Conservation (phyloP, 441 rosid species). For the Mallotus japonicus region DNA sequence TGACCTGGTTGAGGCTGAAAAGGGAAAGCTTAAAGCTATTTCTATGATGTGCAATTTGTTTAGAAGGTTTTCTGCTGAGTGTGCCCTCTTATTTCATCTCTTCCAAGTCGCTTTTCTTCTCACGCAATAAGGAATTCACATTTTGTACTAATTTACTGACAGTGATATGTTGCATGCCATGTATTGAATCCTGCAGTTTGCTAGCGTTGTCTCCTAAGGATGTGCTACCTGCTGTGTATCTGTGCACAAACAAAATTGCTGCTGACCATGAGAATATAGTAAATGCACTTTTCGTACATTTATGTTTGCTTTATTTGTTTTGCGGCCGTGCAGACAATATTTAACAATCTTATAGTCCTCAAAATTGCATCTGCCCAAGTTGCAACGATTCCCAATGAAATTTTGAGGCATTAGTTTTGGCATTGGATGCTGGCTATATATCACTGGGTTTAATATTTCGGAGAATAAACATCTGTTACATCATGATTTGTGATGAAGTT, state of each 20-base stretch:
- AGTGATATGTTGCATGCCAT: constrained; percentile 19
- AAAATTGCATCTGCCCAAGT: neutral
- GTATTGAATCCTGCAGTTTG: constrained; percentile 47
- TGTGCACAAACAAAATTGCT: constrained; percentile 84
- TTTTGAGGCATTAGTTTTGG: constrained; percentile 4
- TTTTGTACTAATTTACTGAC: constrained; percentile 19
- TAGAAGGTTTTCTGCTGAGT: constrained; percentile 53
- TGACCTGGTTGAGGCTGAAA: constrained; percentile 77
- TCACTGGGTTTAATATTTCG: constrained; percentile 6
- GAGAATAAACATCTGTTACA: neutral
- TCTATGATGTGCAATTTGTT: constrained; percentile 92
- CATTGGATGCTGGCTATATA: neutral
- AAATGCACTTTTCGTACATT: constrained; percentile 25
- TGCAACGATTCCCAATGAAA: constrained; percentile 7
- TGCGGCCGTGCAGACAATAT: neutral
- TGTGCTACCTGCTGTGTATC: constrained; percentile 75
- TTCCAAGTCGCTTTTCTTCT: constrained; percentile 13
- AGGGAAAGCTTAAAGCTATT: constrained; percentile 78
- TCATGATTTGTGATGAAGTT: constrained; percentile 5
- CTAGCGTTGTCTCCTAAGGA: constrained; percentile 83
- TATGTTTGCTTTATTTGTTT: constrained; percentile 12
- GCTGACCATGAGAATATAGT: constrained; percentile 85
- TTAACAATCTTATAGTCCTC: neutral
- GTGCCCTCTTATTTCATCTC: neutral
- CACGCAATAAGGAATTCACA: constrained; percentile 1